Conservation (phyloP, 2,329 filamentous ascomycete species). For the Penicillium sp. region DNA sequence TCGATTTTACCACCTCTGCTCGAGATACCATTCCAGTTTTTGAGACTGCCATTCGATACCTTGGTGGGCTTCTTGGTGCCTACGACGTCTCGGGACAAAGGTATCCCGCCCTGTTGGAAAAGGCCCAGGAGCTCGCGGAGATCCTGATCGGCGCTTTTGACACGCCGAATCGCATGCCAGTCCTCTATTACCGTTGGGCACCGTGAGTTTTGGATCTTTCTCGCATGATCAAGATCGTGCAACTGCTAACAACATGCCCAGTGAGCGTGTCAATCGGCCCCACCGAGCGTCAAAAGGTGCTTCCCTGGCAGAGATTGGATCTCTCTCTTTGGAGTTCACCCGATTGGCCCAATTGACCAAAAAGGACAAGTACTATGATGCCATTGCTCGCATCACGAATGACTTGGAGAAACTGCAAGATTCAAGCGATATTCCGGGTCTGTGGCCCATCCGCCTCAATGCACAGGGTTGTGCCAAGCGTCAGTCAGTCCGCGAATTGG, state of each 20-base stretch:
- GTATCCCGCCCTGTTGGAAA: conserved; percentile 68
- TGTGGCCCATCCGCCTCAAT: conserved; percentile 77
- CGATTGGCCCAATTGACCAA: conserved; percentile 81
- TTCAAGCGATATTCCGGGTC: conserved; percentile 66
- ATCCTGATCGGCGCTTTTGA: conserved; percentile 81
- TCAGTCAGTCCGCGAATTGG: too few species aligned
- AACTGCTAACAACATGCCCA: conserved; percentile 9
- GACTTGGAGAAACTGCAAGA: conserved; percentile 73
- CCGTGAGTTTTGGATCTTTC: conserved; percentile 47
- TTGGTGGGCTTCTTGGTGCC: conserved; percentile 79
- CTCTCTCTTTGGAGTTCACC: conserved; percentile 83
- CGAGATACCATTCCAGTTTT: conserved; percentile 78
- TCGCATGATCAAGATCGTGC: neutral
- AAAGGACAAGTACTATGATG: conserved; percentile 82
- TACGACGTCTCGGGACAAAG: conserved; percentile 77
- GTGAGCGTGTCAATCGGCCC: conserved; percentile 58
- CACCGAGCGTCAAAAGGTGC: conserved; percentile 59
- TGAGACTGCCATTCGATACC: conserved; percentile 86
- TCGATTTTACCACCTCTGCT: conserved; percentile 76
- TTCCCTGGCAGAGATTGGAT: conserved; percentile 68
- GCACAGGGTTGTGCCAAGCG: conserved; percentile 73
- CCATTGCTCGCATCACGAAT: conserved; percentile 79
- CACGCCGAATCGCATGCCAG: conserved; percentile 90
- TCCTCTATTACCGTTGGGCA: conserved; percentile 75
- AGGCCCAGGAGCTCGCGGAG: conserved; percentile 75